Base-by-base conservation (phyloP, 257 asterid species). In the Thymus quinquecostatus region DNA sequence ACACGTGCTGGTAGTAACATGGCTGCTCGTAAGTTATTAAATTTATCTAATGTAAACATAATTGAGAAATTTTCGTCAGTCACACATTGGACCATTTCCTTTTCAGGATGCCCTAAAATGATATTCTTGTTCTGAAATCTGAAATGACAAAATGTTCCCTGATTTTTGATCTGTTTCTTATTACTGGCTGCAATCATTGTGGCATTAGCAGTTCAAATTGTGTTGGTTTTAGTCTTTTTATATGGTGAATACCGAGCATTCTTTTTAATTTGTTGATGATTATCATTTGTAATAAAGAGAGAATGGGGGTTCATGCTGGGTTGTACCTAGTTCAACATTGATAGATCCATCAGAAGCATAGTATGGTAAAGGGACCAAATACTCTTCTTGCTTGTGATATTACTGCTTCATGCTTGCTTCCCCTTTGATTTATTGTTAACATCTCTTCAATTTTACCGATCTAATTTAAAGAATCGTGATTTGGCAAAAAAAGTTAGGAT, bases 241-340 rank as follows among this genome's bases (percentile, higher is more conserved):
- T 14, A 1, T 14, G 32, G 32, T 29, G 33, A 58, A 14, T 65
- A 44, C 66, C 32, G 13, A 30, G 29, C 13, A 51, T 34, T 50
- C 10, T 9, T 43, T 68, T 33, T 13, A 21, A 50, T 14, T 38
- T 56, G 11, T 7, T 29, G 57, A 21, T 11, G 57, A 21, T 11
- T 54, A 32, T 50, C 64, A 62, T 65, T 69, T 51, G 21, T 36
- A 40, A 68, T 12, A 8, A 55, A 36, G 48, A 27, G 14, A 62
- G 34, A 69, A 13, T 68, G 63, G 66, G 62, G 47, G 7, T 33
- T 47, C 34, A 53, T 74, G 61, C 40, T 71, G 63, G 48, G 50
- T 45, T 44, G 14, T 44, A 41, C 30, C 57, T 49, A 13, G 53
- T 30, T 36, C 45, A 44, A 33, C 30, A 27, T 63, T 29, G 13